These are phyloP conservation scores for Diaporthe citrichinensis DNA, from an alignment of 2,329 filamentous ascomycete genomes.

Conservation along the genomic window DNA sequence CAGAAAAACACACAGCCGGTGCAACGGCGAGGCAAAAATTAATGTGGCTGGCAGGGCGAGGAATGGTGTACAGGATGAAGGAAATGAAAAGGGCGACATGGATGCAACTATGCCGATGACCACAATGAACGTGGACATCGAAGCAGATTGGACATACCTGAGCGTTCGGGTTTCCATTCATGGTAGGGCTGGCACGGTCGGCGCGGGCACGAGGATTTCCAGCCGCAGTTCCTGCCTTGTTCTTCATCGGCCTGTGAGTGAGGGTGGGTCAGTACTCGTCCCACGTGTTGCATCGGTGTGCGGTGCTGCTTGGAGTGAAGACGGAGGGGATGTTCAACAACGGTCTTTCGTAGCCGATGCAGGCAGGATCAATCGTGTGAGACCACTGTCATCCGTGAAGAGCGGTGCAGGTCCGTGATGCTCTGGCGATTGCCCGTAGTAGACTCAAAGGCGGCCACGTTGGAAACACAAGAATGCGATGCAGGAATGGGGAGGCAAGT, in stretches of 20 bases:
- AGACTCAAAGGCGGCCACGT: not conserved
- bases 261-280: slow-evolving; percentile 42
- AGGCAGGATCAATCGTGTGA: not conserved
- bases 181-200: slow-evolving; percentile 73
- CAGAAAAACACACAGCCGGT: not conserved
- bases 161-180: slow-evolving; percentile 66
- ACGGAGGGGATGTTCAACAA: not conserved
- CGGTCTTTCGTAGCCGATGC: not conserved
- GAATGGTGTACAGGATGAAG: not conserved
- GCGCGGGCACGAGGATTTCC: slow-evolving; percentile 76
- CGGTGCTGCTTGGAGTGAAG: not conserved
- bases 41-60: not conserved
- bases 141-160: slow-evolving; percentile 62
- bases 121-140: slow-evolving; percentile 19
- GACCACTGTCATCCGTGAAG: slow-evolving; percentile 1
- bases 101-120: slow-evolving; percentile 20
- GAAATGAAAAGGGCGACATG: no score
- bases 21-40: slow-evolving; percentile 32
- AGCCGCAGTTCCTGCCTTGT: slow-evolving; percentile 77
- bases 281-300: not conserved
- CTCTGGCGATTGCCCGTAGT: not conserved
- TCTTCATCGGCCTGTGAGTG: slow-evolving; percentile 78
- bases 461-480: slow-evolving; percentile 6
- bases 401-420: not conserved
- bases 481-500: slow-evolving; percentile 6